These are phyloP conservation scores for Eucalyptus regnans DNA, from an alignment of 345 rosid species.

Conservation along the genomic window DNA sequence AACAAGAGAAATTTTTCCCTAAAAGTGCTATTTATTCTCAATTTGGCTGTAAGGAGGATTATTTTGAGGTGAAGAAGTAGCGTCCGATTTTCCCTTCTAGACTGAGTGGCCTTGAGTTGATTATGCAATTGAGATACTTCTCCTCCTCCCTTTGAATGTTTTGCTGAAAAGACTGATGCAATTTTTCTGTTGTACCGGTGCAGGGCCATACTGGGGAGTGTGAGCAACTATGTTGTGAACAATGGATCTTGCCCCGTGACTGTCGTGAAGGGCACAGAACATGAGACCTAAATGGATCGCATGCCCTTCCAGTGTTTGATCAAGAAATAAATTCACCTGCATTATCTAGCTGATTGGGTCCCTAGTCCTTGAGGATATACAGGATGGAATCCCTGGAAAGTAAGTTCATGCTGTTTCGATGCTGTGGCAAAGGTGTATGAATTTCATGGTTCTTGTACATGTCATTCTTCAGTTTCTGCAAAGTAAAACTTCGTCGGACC, in stretches of 20 bases:
- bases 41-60: not conserved
- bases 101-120: not conserved
- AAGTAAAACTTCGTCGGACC: not conserved
- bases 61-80: not conserved
- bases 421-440: not conserved
- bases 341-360: not conserved
- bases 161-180: not conserved
- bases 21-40: not conserved
- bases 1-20: not conserved
- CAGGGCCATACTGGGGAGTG: conserved; percentile 78
- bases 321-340: not conserved
- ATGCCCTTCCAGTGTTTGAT: not conserved
- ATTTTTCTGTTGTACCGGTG: not conserved
- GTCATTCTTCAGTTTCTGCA: not conserved
- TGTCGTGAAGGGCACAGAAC: conserved; percentile 39
- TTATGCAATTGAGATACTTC: not conserved
- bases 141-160: not conserved
- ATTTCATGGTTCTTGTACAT: not conserved
- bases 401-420: not conserved
- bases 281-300: not conserved
- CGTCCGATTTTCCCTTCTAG: not conserved
- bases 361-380: not conserved
- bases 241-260: conserved; percentile 67
- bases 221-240: conserved; percentile 74
- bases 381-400: not conserved